phyloP scores from a whole-genome alignment of 2,329 filamentous ascomycete genomes.

The Aspergillus luchuensis region DNA sequence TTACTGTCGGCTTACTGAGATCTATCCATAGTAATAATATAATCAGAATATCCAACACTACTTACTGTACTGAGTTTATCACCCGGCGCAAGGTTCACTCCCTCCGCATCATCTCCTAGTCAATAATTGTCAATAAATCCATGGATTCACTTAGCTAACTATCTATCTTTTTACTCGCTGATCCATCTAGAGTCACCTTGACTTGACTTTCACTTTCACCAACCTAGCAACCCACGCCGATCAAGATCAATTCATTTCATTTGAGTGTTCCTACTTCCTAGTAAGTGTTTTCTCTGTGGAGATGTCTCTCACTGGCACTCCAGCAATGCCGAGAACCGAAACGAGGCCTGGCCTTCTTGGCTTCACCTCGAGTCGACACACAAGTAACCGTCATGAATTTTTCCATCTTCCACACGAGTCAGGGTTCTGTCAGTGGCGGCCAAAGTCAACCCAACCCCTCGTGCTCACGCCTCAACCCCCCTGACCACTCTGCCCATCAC shows the following conservation, averaged over 20 bases:
- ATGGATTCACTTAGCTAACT: neutral
- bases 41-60: no score
- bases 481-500: neutral
- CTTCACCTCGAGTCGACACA: no score
- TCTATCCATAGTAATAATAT: no score
- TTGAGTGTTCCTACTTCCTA: neutral
- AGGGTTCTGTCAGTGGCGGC: neutral
- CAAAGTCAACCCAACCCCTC: neutral
- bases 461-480: neutral
- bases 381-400: no score
- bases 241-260: neutral
- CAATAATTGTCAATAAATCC: constrained; percentile 12
- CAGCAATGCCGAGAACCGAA: neutral
- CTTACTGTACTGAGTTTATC: neutral
- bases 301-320: neutral
- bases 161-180: neutral
- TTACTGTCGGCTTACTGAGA: neutral
- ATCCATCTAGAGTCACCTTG: neutral
- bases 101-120: neutral
- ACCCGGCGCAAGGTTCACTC: neutral
- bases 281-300: neutral
- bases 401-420: neutral
- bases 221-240: neutral
- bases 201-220: neutral
- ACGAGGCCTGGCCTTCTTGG: neutral